Conservation (phyloP, 169 alveolate species). For the Plasmodium ovale region DNA sequence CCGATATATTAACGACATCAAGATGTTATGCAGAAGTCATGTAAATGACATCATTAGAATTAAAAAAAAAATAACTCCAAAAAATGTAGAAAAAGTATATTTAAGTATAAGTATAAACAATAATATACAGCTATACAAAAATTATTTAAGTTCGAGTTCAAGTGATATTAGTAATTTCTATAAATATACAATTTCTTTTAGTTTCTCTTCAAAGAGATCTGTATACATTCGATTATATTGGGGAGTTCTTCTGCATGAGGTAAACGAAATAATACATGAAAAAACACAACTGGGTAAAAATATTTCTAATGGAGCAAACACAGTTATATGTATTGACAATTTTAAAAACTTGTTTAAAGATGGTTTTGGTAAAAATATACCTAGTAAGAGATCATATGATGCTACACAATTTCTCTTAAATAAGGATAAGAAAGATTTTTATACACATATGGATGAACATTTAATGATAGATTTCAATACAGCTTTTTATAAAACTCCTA, state of each 20-base stretch:
- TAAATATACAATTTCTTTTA: constrained; percentile 24
- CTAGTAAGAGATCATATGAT: constrained; percentile 22
- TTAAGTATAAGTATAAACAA: constrained; percentile 33
- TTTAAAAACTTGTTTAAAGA: constrained; percentile 43
- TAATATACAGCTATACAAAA: constrained; percentile 27
- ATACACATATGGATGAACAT: not conserved
- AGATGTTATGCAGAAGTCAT: constrained; percentile 54
- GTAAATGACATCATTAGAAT: constrained; percentile 58
- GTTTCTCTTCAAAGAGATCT: constrained; percentile 25
- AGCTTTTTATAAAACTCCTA: constrained; percentile 30
- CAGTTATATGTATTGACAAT: constrained; percentile 61
- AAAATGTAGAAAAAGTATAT: constrained; percentile 21
- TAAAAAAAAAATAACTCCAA: constrained; percentile 49
- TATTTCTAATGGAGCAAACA: constrained; percentile 1
- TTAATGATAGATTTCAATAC: constrained; percentile 12
- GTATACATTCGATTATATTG: constrained; percentile 15
- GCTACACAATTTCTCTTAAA: constrained; percentile 30
- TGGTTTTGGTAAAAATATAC: constrained; percentile 30
- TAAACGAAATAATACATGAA: constrained; percentile 25
- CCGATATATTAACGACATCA: constrained; percentile 27
- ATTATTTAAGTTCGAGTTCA: constrained; percentile 32
- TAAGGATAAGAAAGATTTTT: constrained; percentile 10
- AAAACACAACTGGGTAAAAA: not conserved
- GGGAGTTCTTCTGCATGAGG: constrained; percentile 47
- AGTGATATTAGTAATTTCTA: constrained; percentile 16